phyloP scores from a whole-genome alignment of 345 rosid genomes.

The Pseudoturritis turrita region DNA sequence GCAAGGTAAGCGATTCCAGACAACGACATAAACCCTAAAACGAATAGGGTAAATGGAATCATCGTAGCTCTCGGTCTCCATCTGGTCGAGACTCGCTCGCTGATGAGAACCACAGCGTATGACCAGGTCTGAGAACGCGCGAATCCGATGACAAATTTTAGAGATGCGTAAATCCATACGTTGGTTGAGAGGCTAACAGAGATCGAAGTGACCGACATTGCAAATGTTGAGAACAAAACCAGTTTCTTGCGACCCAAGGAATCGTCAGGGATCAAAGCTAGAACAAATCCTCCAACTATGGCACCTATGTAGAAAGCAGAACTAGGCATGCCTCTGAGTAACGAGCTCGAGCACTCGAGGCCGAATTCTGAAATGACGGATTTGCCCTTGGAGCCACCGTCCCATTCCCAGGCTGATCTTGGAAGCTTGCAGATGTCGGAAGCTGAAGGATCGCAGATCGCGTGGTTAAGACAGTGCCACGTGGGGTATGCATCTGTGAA shows the following conservation, averaged over 20 bases:
- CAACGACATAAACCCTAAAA: constrained; percentile 47
- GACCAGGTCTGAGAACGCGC: constrained; percentile 43
- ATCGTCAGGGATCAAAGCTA: constrained; percentile 53
- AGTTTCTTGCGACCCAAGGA: constrained; percentile 61
- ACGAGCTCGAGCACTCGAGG: constrained; percentile 41
- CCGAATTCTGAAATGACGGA: constrained; percentile 47
- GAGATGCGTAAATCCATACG: constrained; percentile 40
- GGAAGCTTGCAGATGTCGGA: constrained; percentile 35
- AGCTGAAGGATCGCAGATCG: constrained; percentile 6
- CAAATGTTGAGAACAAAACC: constrained; percentile 38
- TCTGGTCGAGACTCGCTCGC: constrained; percentile 37
- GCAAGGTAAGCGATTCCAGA: constrained; percentile 40
- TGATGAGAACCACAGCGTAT: constrained; percentile 38
- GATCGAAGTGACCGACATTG: constrained; percentile 41
- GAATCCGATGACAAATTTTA: constrained; percentile 45
- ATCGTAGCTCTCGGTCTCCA: constrained; percentile 48
- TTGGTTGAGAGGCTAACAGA: constrained; percentile 38
- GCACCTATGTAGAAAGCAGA: constrained; percentile 61
- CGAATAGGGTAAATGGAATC: constrained; percentile 41
- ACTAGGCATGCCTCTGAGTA: constrained; percentile 47
- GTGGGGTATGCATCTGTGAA: constrained; percentile 47
- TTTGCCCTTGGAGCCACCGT: constrained; percentile 18
- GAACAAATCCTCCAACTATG: constrained; percentile 42
- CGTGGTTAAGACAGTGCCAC: constrained; percentile 41
- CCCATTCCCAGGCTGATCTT: constrained; percentile 35